Base-by-base conservation (phyloP, 768 basidiomycete genomes). In the Rhizopogon salebrosus region DNA sequence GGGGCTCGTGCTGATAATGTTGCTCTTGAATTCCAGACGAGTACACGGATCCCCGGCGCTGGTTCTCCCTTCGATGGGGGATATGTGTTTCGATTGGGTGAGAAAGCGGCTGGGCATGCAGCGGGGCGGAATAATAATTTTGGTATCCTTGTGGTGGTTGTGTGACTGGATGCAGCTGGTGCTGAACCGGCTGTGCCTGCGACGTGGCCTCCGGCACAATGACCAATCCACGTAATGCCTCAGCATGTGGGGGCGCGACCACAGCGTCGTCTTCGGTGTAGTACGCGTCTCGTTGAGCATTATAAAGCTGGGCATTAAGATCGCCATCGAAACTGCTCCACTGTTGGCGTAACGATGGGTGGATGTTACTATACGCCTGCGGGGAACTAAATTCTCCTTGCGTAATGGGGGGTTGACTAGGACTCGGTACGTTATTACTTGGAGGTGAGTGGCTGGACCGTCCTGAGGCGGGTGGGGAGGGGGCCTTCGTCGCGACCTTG, bases 301-400 rank as follows among this genome's bases (percentile, higher is more conserved):
- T 72, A 38, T 73, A 69, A 14, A 83, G 74, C 61, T 81, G 82
- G 11, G 71, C 67, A 24, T 71, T 70, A 56, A 85, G 75, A 26
- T 75, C 73, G 0, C 76, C 80, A 9, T 83, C 80, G 57, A 85
- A 84, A n/a, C 65, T 69, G 51, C 74, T 70, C 56, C 83, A 71
- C 45, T 85, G 82, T 48, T 75, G 72, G 10, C 82, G 75, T 49
- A 85, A 65, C 46, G 72, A 78, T 3, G 81, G 81, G 61, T 85
- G 83, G 13, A 79, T 75, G 41, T 72, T 71, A 3, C 72, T 75
- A 49, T 83, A 79, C 60, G 27, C 35, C 52, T 38, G 50, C 23
- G 53, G n/a, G 31, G 48, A 43, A 9, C 29, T 23, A 10, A 13
- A 23, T 48, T 51, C 50, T 48, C 6, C 46, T 0, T 41, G 41